A percentile compares a stretch with the other conserved stretches of the same genome.
Evolutionary conservation across 2,329 filamentous ascomycete genomes (phyloP).

Genomic region (Chrysoporthe deuterocubensis): DNA sequence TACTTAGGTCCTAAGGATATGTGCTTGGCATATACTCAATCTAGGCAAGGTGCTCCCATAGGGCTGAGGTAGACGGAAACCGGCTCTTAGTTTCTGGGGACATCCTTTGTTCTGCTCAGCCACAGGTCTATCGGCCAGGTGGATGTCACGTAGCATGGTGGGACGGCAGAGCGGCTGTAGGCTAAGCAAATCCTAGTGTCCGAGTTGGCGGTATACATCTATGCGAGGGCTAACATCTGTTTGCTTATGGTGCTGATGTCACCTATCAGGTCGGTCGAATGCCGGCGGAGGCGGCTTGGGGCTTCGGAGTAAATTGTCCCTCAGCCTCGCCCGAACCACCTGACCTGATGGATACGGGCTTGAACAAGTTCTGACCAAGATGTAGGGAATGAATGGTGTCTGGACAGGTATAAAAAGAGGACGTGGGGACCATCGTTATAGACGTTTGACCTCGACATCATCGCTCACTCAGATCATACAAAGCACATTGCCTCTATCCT

Average conservation of each 20-base stretch:
- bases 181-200: background rate
- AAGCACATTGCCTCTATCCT: background rate
- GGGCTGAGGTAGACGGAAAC: constrained; percentile 12
- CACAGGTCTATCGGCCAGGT: constrained; percentile 7
- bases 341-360: background rate
- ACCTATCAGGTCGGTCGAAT: constrained; percentile 6
- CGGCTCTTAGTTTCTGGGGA: background rate
- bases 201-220: background rate
- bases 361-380: background rate
- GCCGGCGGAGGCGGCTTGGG: background rate
- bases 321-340: constrained; percentile 16
- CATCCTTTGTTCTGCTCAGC: constrained; percentile 17
- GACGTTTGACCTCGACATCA: background rate
- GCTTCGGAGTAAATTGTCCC: constrained; percentile 12
- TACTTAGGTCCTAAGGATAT: background rate
- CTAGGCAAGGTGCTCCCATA: background rate
- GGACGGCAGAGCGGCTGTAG: background rate
- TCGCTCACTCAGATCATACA: background rate
- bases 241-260: constrained; percentile 6
- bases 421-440: background rate
- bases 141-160: constrained; percentile 22
- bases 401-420: constrained; percentile 19
- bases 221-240: background rate
- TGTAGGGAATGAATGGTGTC: background rate
- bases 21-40: constrained; percentile 19